Evolutionary conservation across 1,284 basidiomycete species (phyloP).

Genomic region (Ceraceosorus guamensis): DNA sequence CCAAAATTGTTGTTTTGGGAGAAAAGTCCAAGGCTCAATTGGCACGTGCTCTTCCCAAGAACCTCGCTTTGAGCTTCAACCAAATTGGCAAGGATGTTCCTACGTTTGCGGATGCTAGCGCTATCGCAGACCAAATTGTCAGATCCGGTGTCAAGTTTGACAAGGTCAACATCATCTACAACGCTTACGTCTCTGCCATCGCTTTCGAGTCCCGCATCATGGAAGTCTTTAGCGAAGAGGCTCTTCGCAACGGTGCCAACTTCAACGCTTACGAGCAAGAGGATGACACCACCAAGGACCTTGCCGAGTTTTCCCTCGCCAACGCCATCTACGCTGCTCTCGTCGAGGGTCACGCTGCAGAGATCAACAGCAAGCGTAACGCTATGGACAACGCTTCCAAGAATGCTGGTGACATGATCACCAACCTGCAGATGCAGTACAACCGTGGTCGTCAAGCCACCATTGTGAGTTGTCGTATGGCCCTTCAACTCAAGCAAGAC

Average conservation of each 20-base stretch:
- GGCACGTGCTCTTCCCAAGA: slow-evolving; percentile 59
- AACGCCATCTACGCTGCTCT: slow-evolving; percentile 93
- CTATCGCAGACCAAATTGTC: slow-evolving; percentile 86
- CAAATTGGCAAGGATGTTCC: slow-evolving; percentile 96
- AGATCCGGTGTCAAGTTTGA: slow-evolving; percentile 81
- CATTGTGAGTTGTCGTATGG: slow-evolving; percentile 53
- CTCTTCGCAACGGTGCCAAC: slow-evolving; percentile 55
- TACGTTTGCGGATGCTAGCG: slow-evolving; percentile 89
- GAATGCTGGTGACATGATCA: slow-evolving; percentile 65
- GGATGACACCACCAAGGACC: slow-evolving; percentile 76
- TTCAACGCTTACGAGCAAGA: slow-evolving; percentile 48
- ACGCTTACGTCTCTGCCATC: slow-evolving; percentile 89
- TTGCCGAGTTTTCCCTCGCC: slow-evolving; percentile 90
- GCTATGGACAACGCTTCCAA: slow-evolving; percentile 99
- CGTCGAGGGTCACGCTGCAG: slow-evolving; percentile 91
- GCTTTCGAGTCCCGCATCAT: slow-evolving; percentile 76
- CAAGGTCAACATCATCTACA: slow-evolving; percentile 78
- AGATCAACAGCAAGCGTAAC: slow-evolving; percentile 73
- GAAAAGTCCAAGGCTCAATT: slow-evolving; percentile 98
- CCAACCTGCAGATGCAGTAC: slow-evolving; percentile 52
- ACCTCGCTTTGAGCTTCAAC: slow-evolving; percentile 84
- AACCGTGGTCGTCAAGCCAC: slow-evolving; percentile 98
- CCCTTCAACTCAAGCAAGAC: no score
- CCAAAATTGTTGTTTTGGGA: slow-evolving; percentile 60
- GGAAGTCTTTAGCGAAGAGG: slow-evolving; percentile 56